Evolutionary conservation across 176 grass and related monocot genomes (phyloP).

Genomic region (Aegilops sharonensis): DNA sequence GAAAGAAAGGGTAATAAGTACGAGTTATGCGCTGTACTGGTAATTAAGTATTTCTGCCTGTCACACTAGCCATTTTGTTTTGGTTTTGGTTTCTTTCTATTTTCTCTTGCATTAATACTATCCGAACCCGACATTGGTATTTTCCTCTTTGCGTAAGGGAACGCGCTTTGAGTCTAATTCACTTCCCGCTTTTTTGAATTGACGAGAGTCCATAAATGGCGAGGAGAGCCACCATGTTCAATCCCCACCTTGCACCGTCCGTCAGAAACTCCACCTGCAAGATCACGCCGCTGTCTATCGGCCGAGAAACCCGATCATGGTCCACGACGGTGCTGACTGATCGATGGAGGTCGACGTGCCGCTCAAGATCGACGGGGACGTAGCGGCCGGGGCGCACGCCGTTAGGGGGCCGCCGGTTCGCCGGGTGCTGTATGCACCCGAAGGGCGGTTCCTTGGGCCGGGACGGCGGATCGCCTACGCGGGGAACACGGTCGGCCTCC

Average conservation of each 20-base stretch:
- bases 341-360: background rate
- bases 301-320: no score
- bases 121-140: no score
- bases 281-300: no score
- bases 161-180: background rate
- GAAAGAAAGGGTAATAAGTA: no score
- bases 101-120: no score
- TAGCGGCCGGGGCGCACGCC: no score
- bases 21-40: background rate
- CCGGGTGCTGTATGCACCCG: background rate
- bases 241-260: background rate
- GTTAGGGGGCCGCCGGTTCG: background rate
- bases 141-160: no score
- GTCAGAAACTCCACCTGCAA: no score
- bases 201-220: background rate
- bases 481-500: background rate
- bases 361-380: background rate
- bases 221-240: background rate
- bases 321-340: background rate
- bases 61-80: slow-evolving; percentile 20
- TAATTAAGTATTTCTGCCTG: slow-evolving; percentile 90
- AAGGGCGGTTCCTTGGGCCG: background rate
- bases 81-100: background rate
- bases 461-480: background rate
- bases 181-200: background rate